These are phyloP conservation scores for Cercospora sp. DNA, from an alignment of 2,329 filamentous ascomycete species.

Conservation along the genomic window DNA sequence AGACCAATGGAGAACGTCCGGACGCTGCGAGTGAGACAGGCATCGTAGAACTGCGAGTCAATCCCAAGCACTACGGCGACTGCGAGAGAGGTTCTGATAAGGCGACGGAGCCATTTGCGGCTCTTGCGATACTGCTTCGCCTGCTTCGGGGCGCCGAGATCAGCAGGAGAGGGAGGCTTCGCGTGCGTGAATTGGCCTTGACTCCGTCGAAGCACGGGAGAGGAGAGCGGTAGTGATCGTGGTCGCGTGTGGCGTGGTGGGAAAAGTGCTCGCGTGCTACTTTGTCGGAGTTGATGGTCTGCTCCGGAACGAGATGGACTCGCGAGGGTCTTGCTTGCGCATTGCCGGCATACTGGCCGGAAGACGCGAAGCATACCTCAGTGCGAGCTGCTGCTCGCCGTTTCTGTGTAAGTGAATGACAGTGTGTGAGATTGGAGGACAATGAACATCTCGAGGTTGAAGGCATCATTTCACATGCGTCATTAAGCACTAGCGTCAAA, in stretches of 20 bases:
- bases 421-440: neutral
- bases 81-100: constrained; percentile 62
- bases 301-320: constrained; percentile 28
- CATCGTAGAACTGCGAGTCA: constrained; percentile 76
- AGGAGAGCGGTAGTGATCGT: neutral
- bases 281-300: constrained; percentile 21
- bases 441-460: neutral
- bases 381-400: neutral
- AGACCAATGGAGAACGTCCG: constrained; percentile 80
- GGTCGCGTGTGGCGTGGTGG: neutral
- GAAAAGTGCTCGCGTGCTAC: constrained; percentile 17
- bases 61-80: constrained; percentile 64
- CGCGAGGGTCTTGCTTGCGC: constrained; percentile 33
- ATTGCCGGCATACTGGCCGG: constrained; percentile 36
- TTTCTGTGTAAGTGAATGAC: neutral
- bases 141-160: constrained; percentile 69
- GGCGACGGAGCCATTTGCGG: constrained; percentile 73
- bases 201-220: constrained; percentile 20
- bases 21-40: constrained; percentile 72
- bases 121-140: constrained; percentile 70
- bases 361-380: constrained; percentile 29
- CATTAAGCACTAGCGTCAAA: constrained; percentile 5
- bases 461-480: constrained; percentile 9
- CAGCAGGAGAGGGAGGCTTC: constrained; percentile 71
- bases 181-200: constrained; percentile 46